Percentiles rank a stretch among this genome's conserved stretches.
phyloP scores from a whole-genome alignment of 495 filamentous ascomycete genomes.

The Daldinia childiae region DNA sequence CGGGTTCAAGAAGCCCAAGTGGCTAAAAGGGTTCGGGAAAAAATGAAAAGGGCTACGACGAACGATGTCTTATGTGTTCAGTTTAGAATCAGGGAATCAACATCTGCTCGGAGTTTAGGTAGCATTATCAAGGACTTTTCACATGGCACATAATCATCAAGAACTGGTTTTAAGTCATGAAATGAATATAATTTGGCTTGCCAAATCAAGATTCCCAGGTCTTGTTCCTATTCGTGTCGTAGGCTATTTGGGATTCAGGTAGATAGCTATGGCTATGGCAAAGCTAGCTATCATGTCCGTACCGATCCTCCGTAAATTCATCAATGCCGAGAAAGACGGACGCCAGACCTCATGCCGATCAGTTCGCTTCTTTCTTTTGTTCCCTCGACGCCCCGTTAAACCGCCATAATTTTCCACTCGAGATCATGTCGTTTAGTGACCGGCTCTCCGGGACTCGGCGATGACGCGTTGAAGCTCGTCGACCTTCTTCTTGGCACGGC shows the following conservation, averaged over 20 bases:
- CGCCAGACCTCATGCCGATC: slow-evolving; percentile 40
- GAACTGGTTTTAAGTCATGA: neutral
- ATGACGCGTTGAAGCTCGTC: slow-evolving; percentile 98
- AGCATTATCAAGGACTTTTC: slow-evolving; percentile 5
- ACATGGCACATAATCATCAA: neutral
- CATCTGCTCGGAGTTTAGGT: slow-evolving; percentile 32
- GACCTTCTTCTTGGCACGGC: slow-evolving; percentile 97
- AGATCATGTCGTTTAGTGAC: slow-evolving; percentile 71
- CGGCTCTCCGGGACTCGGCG: slow-evolving; percentile 85
- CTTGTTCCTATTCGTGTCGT: slow-evolving; percentile 27
- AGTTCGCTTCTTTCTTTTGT: slow-evolving; percentile 22
- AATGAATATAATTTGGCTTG: slow-evolving; percentile 9
- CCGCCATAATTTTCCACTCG: slow-evolving; percentile 45
- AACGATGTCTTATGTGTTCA: neutral
- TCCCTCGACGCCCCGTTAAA: slow-evolving; percentile 28
- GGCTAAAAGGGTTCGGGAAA: slow-evolving; percentile 71
- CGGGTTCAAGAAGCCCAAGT: slow-evolving; percentile 70
- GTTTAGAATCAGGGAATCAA: slow-evolving; percentile 1
- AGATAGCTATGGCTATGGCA: slow-evolving; percentile 22
- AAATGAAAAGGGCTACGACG: slow-evolving; percentile 48
- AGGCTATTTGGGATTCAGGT: slow-evolving; percentile 16
- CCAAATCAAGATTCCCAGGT: slow-evolving; percentile 9
- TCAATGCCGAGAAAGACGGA: slow-evolving; percentile 43
- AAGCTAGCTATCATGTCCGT: slow-evolving; percentile 30
- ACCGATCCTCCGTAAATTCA: slow-evolving; percentile 39